Conservation (phyloP, 805 yeast species). For the Clavispora fructus region DNA sequence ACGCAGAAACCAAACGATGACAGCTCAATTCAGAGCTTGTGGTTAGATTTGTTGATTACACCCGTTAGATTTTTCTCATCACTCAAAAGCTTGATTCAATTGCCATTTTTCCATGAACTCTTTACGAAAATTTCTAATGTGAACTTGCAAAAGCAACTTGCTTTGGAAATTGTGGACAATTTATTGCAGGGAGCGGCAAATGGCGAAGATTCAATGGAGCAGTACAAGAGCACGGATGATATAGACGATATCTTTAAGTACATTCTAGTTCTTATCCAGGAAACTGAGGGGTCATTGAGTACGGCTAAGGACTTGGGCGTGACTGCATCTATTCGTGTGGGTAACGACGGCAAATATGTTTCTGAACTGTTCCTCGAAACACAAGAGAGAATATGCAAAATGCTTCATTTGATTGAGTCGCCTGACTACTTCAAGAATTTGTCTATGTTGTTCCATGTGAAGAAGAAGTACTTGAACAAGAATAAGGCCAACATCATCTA, state of each 20-base stretch:
- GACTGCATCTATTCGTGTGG: conserved; percentile 25
- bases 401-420: conserved; percentile 58
- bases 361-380: conserved; percentile 36
- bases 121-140: conserved; percentile 46
- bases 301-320: conserved; percentile 40
- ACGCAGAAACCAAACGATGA: conserved; percentile 16
- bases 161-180: conserved; percentile 57
- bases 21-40: conserved; percentile 26
- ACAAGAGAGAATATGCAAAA: conserved; percentile 63
- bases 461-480: conserved; percentile 43
- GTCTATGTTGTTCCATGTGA: conserved; percentile 28
- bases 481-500: conserved; percentile 54
- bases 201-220: conserved; percentile 28
- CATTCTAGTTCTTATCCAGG: conserved; percentile 49
- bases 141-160: conserved; percentile 50
- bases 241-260: conserved; percentile 58
- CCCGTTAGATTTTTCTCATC: conserved; percentile 44
- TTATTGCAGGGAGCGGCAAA: conserved; percentile 32
- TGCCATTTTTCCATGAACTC: conserved; percentile 50
- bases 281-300: conserved; percentile 20
- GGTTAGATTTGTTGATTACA: conserved; percentile 42
- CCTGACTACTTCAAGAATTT: conserved; percentile 36
- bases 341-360: conserved; percentile 23
- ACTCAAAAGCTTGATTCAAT: conserved; percentile 36
- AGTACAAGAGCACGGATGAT: conserved; percentile 33